A percentile compares a stretch with the other conserved stretches of the same genome.
Evolutionary conservation across 345 rosid genomes (phyloP).

Genomic region (Clausena lansium): DNA sequence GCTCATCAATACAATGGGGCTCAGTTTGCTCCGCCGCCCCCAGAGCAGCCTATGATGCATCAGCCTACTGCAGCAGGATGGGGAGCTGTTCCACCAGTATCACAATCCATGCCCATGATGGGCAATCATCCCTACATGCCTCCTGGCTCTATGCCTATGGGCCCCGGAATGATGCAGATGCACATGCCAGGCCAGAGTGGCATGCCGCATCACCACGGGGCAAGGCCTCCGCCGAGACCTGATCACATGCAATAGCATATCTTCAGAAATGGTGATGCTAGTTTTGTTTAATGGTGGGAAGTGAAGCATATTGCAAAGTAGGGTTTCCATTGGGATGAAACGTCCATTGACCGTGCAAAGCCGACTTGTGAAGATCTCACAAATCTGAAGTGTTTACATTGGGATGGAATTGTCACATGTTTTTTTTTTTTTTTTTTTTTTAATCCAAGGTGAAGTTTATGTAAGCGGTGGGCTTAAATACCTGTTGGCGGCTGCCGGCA

Average conservation of each 20-base stretch:
- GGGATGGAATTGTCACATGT: not conserved
- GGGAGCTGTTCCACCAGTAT: conserved; percentile 41
- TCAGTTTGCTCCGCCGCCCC: conserved; percentile 31
- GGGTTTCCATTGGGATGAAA: not conserved
- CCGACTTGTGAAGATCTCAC: not conserved
- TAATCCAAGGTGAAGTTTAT: not conserved
- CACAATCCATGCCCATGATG: conserved; percentile 56
- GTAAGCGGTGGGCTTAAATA: not conserved
- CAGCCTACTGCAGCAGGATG: conserved; percentile 66
- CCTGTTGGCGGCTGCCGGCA: not conserved
- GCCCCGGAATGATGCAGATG: conserved; percentile 62
- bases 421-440: no score
- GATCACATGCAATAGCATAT: conserved; percentile 36
- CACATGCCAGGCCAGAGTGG: conserved; percentile 30
- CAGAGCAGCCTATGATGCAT: conserved; percentile 44
- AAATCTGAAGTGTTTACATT: not conserved
- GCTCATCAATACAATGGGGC: conserved; percentile 47
- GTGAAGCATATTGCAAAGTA: not conserved
- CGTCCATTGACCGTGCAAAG: not conserved
- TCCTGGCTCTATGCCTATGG: conserved; percentile 51
- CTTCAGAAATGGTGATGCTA: not conserved
- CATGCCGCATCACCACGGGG: conserved; percentile 27
- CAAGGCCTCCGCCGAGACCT: conserved; percentile 43
- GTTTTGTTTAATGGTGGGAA: not conserved
- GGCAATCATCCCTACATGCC: conserved; percentile 58